phyloP scores from a whole-genome alignment of 1,284 basidiomycete species.

The Ganoderma sinense region DNA sequence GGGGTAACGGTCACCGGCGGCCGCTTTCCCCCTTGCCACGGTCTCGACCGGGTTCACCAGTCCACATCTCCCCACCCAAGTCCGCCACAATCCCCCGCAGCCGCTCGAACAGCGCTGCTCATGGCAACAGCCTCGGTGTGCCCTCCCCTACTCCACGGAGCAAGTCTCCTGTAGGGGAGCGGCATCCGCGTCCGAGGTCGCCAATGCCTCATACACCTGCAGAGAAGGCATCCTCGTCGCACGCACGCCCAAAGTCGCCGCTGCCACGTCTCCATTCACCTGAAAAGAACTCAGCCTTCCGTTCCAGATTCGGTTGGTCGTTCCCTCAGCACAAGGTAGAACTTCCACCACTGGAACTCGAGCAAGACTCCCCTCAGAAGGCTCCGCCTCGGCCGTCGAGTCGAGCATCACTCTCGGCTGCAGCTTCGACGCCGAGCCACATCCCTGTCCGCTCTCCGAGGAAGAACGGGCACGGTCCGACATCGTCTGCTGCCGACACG shows the following conservation, averaged over 20 bases:
- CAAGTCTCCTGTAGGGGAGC: slow-evolving; percentile 22
- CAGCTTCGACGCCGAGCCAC: slow-evolving; percentile 39
- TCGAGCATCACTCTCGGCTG: slow-evolving; percentile 29
- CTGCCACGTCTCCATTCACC: slow-evolving; percentile 4
- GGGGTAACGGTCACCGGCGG: slow-evolving; percentile 34
- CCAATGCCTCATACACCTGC: slow-evolving; percentile 28
- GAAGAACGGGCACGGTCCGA: slow-evolving; percentile 23
- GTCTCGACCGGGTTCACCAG: slow-evolving; percentile 31
- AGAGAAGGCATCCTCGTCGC: slow-evolving; percentile 19
- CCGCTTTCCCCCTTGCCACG: slow-evolving; percentile 27
- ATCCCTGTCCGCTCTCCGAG: slow-evolving; percentile 54
- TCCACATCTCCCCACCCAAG: slow-evolving; percentile 22
- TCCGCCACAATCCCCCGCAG: slow-evolving; percentile 14
- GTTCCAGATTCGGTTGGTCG: slow-evolving; percentile 50
- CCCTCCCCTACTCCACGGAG: slow-evolving; percentile 12
- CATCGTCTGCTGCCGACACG: slow-evolving; percentile 6
- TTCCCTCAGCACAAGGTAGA: slow-evolving; percentile 44
- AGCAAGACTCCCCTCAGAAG: slow-evolving; percentile 41
- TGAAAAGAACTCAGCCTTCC: slow-evolving; percentile 29
- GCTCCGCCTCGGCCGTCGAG: slow-evolving; percentile 37
- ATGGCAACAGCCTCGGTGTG: slow-evolving; percentile 8
- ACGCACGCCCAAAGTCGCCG: slow-evolving; percentile 22
- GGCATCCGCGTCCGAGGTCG: slow-evolving; percentile 29
- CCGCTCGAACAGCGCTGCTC: slow-evolving; percentile 17
- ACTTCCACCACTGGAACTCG: slow-evolving; percentile 50